phyloP scores from a whole-genome alignment of 495 filamentous ascomycete species.

The Xylaria sp. region DNA sequence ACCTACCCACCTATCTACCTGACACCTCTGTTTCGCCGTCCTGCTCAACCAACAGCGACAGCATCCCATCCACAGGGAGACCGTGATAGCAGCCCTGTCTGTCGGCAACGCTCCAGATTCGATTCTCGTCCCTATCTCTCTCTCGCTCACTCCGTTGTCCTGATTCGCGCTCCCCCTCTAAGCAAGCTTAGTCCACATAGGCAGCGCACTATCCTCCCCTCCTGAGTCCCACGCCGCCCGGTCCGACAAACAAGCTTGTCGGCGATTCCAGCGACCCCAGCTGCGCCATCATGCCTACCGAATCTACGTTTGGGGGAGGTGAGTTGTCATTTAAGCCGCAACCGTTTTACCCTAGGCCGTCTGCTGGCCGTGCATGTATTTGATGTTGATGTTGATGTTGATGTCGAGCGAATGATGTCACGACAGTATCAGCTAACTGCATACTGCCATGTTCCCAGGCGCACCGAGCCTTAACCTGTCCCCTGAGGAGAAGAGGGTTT shows the following conservation, averaged over 20 bases:
- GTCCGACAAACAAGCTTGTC: slow-evolving; percentile 34
- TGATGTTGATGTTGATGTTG: no score
- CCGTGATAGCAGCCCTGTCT: slow-evolving; percentile 11
- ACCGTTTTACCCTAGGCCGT: background rate
- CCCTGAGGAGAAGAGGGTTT: slow-evolving; percentile 89
- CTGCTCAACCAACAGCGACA: background rate
- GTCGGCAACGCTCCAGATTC: slow-evolving; percentile 8
- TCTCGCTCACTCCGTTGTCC: background rate
- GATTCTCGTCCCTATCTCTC: background rate
- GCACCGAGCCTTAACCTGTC: slow-evolving; percentile 84
- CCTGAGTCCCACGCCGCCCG: slow-evolving; percentile 30
- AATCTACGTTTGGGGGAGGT: slow-evolving; percentile 43
- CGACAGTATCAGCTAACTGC: slow-evolving; percentile 17
- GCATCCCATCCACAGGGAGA: background rate
- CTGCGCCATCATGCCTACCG: slow-evolving; percentile 43
- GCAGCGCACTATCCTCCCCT: slow-evolving; percentile 24
- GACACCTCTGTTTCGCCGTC: background rate
- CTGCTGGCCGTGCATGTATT: background rate
- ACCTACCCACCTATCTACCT: slow-evolving; percentile 1
- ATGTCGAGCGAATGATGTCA: slow-evolving; percentile 11
- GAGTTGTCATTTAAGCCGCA: slow-evolving; percentile 22
- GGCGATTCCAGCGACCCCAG: slow-evolving; percentile 32
- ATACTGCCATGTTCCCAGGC: slow-evolving; percentile 42
- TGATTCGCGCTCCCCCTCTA: slow-evolving; percentile 4
- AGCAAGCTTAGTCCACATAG: slow-evolving; percentile 4